Conservation (phyloP, 2,329 filamentous ascomycete genomes). For the Simplicillium sp. region DNA sequence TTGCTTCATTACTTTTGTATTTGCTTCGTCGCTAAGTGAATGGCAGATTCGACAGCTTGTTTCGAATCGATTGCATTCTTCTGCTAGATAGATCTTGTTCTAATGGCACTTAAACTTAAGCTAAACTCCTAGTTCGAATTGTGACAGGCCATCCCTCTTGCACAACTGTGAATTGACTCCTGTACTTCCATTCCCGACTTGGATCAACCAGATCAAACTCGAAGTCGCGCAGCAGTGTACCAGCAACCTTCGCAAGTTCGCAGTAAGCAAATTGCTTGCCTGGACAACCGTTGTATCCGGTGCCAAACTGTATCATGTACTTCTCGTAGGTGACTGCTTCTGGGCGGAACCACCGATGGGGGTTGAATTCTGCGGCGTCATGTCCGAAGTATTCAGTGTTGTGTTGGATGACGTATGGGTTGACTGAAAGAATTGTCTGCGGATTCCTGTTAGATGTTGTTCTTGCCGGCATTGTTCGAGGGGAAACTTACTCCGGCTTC, state of each 20-base stretch:
- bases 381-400: conserved; percentile 1
- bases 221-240: background rate
- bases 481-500: background rate
- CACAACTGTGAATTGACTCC: conserved; percentile 1
- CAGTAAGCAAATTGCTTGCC: conserved; percentile 1
- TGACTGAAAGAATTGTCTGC: conserved; percentile 1
- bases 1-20: no score
- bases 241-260: background rate
- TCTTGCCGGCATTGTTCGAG: background rate
- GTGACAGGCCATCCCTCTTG: conserved; percentile 1
- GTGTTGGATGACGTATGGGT: conserved; percentile 1
- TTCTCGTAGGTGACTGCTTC: background rate
- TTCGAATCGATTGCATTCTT: no score
- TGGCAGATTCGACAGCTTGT: no score
- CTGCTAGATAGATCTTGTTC: no score
- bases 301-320: conserved; percentile 2
- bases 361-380: background rate
- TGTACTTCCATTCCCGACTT: background rate
- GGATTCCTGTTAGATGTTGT: background rate
- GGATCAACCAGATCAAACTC: background rate
- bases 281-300: conserved; percentile 1
- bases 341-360: conserved; percentile 1
- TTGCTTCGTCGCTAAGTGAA: no score
- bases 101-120: no score
- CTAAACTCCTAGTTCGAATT: background rate